These are phyloP conservation scores for Meripilus lineatus DNA, from an alignment of 1,284 basidiomycete species.

Conservation along the genomic window DNA sequence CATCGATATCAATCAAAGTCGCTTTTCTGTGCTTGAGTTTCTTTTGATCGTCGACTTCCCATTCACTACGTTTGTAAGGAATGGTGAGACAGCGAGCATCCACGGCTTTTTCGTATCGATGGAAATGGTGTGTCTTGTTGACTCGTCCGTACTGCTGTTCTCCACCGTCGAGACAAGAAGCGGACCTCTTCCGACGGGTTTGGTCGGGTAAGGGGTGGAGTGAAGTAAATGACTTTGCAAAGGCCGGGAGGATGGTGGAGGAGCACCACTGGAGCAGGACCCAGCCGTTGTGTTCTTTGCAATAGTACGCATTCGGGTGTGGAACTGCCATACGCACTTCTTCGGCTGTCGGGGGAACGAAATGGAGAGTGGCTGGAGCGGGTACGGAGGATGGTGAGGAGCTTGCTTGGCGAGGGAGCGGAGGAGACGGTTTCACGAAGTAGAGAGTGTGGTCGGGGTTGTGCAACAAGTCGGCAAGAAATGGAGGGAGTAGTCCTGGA, in stretches of 20 bases:
- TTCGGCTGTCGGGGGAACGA: constrained; percentile 42
- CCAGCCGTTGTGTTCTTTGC: constrained; percentile 76
- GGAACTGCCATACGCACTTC: constrained; percentile 66
- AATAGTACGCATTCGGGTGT: constrained; percentile 77
- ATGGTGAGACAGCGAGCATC: constrained; percentile 59
- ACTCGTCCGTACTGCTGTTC: constrained; percentile 39
- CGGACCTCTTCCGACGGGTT: constrained; percentile 40
- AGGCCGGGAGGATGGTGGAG: constrained; percentile 53
- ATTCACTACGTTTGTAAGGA: constrained; percentile 54
- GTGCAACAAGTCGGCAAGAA: constrained; percentile 60
- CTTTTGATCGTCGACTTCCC: constrained; percentile 43
- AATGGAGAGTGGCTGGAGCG: constrained; percentile 18
- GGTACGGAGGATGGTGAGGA: constrained; percentile 23
- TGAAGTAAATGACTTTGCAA: constrained; percentile 48
- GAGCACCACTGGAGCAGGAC: constrained; percentile 65
- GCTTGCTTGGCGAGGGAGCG: constrained; percentile 24
- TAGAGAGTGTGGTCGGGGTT: constrained; percentile 66
- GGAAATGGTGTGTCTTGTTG: constrained; percentile 78
- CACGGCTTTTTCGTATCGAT: constrained; percentile 62
- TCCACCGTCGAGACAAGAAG: constrained; percentile 47
- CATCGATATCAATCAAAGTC: constrained; percentile 25
- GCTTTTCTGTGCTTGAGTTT: constrained; percentile 47
- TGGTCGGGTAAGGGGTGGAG: constrained; percentile 51
- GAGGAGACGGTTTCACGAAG: constrained; percentile 46
- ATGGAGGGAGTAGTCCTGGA: constrained; percentile 60